phyloP scores from a whole-genome alignment of 345 rosid genomes.

The Eucalyptus cloeziana region DNA sequence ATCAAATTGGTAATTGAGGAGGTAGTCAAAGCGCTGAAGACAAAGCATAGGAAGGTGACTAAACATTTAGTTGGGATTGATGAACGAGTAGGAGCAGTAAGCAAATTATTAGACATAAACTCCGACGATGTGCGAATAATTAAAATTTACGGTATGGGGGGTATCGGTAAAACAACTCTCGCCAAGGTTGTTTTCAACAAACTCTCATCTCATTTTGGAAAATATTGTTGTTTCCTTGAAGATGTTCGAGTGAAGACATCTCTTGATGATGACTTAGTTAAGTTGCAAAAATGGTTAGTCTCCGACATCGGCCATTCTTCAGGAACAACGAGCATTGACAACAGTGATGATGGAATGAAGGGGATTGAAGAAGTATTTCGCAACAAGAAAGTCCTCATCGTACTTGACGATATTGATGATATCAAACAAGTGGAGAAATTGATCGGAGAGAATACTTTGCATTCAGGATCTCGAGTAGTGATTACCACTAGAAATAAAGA shows the following conservation, averaged over 20 bases:
- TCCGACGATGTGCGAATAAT: neutral
- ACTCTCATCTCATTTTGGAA: neutral
- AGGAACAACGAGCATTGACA: fast-evolving
- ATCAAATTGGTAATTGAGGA: too few species aligned
- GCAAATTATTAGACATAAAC: neutral
- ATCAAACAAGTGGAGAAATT: neutral
- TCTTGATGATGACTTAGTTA: neutral
- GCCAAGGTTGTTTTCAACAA: neutral
- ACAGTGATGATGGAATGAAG: neutral
- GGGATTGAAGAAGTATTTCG: neutral
- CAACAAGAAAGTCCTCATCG: neutral
- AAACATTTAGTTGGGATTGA: neutral
- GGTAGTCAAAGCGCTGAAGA: too few species aligned
- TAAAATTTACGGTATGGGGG: neutral
- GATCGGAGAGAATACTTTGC: neutral
- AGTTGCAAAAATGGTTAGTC: neutral
- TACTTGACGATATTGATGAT: neutral
- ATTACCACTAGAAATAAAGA: neutral
- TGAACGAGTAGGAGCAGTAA: neutral
- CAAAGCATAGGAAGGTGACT: too few species aligned
- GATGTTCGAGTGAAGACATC: neutral
- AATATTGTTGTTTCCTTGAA: neutral
- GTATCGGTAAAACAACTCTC: neutral
- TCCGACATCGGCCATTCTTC: fast-evolving
- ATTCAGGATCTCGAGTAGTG: neutral